phyloP scores from a whole-genome alignment of 345 rosid species.

The Bruguiera sexangula region DNA sequence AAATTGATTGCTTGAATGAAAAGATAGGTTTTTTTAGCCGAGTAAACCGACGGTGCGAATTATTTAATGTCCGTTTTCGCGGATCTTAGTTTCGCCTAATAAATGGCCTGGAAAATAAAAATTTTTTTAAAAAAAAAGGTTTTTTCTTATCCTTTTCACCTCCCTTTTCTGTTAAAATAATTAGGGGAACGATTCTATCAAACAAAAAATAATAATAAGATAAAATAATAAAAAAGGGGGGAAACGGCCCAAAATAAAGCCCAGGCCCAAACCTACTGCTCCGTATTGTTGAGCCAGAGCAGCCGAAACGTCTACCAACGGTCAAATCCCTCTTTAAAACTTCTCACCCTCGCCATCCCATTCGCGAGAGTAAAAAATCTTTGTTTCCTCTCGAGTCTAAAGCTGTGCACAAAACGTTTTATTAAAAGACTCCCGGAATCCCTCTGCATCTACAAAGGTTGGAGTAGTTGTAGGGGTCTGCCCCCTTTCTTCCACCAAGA shows the following conservation, averaged over 20 bases:
- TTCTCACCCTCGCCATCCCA: neutral
- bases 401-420: slow-evolving; percentile 1
- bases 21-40: too few relatives aligned
- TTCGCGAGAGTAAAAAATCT: neutral
- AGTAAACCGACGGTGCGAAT: too few relatives aligned
- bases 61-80: too few relatives aligned
- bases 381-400: slow-evolving; percentile 20
- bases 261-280: neutral
- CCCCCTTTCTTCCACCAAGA: slow-evolving; percentile 53
- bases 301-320: neutral
- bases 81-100: too few relatives aligned
- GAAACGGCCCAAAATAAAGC: neutral
- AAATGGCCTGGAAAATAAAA: too few relatives aligned
- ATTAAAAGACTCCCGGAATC: slow-evolving; percentile 3
- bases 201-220: too few relatives aligned
- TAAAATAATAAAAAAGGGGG: too few relatives aligned
- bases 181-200: too few relatives aligned
- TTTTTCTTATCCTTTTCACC: too few relatives aligned
- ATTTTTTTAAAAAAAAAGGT: too few relatives aligned
- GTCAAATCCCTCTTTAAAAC: neutral
- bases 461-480: slow-evolving; percentile 68
- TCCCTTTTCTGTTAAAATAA: too few relatives aligned
- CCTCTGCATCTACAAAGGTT: slow-evolving; percentile 39
- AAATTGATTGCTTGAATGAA: neutral
- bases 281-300: neutral